Percentiles rank a stretch among this genome's conserved stretches.
phyloP scores from a whole-genome alignment of 129 eudicot species.

The Helichrysum umbraculigerum region DNA sequence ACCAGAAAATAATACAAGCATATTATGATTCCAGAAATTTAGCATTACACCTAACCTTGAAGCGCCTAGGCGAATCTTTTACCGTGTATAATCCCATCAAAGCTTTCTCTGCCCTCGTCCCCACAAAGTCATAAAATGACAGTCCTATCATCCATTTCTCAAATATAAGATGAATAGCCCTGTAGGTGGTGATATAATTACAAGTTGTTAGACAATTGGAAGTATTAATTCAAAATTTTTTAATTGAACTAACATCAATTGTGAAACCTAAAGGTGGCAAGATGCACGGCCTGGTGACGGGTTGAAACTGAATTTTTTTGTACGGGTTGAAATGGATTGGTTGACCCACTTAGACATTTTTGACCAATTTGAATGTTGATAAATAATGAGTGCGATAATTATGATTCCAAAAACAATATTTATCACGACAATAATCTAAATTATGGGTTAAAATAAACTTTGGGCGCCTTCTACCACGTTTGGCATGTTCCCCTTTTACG shows the following conservation, averaged over 20 bases:
- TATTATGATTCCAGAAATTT: conserved; percentile 1
- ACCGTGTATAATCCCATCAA: conserved; percentile 80
- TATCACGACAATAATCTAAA: neutral
- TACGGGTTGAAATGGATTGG: no score
- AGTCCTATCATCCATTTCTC: conserved; percentile 99
- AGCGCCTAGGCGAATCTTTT: conserved; percentile 98
- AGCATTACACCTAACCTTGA: conserved; percentile 45
- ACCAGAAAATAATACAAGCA: neutral
- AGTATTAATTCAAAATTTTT: conserved; percentile 11
- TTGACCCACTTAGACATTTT: neutral
- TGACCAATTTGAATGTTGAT: no score
- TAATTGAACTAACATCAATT: neutral
- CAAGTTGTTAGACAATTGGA: neutral
- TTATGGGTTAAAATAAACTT: neutral
- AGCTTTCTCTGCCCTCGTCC: conserved; percentile 83
- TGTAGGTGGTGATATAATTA: conserved; percentile 29
- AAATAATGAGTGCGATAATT: neutral
- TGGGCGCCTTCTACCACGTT: neutral
- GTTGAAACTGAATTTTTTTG: no score
- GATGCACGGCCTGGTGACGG: no score
- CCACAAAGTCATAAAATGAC: conserved; percentile 97
- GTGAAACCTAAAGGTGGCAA: neutral
- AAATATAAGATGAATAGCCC: conserved; percentile 99
- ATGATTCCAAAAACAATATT: neutral
- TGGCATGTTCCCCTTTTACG: neutral